Evolutionary conservation across 495 filamentous ascomycete species (phyloP).

Genomic region (Penicillium canariense): DNA sequence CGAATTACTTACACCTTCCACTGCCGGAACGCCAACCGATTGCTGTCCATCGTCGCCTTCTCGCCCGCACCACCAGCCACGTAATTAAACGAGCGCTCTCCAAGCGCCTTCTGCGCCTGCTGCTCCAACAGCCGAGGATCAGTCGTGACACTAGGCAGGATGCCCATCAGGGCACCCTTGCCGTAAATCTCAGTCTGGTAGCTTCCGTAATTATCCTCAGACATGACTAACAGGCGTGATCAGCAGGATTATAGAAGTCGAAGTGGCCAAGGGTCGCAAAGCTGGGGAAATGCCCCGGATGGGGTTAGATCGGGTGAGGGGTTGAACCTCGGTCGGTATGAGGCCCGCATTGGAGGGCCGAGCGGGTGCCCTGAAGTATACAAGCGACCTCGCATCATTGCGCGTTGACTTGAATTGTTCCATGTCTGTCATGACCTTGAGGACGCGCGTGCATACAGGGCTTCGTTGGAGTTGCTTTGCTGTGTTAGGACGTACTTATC

Average conservation of each 20-base stretch:
- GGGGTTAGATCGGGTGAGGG: slow-evolving; percentile 9
- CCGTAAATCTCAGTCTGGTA: slow-evolving; percentile 51
- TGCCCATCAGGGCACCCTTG: slow-evolving; percentile 47
- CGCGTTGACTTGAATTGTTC: no score
- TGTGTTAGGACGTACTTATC: background rate
- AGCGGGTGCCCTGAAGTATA: background rate
- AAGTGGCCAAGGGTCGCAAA: background rate
- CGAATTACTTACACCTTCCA: slow-evolving; percentile 52
- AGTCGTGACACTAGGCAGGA: slow-evolving; percentile 54
- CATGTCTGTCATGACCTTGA: no score
- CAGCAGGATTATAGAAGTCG: background rate
- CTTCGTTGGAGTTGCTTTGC: background rate
- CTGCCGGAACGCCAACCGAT: slow-evolving; percentile 61
- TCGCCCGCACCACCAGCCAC: slow-evolving; percentile 64
- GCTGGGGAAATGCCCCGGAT: slow-evolving; percentile 9
- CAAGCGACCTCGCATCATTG: background rate
- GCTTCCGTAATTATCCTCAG: slow-evolving; percentile 39
- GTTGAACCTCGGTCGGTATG: slow-evolving; percentile 7
- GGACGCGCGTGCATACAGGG: background rate
- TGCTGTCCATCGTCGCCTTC: slow-evolving; percentile 62
- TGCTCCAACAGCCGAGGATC: slow-evolving; percentile 59
- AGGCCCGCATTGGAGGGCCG: background rate
- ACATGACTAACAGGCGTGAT: slow-evolving; percentile 21
- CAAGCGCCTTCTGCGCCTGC: slow-evolving; percentile 50
- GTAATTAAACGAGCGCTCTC: slow-evolving; percentile 55